Percentiles rank a stretch among this genome's conserved stretches.
Evolutionary conservation across 257 asterid genomes (phyloP).

Genomic region (Nicotiana tomentosiformis): DNA sequence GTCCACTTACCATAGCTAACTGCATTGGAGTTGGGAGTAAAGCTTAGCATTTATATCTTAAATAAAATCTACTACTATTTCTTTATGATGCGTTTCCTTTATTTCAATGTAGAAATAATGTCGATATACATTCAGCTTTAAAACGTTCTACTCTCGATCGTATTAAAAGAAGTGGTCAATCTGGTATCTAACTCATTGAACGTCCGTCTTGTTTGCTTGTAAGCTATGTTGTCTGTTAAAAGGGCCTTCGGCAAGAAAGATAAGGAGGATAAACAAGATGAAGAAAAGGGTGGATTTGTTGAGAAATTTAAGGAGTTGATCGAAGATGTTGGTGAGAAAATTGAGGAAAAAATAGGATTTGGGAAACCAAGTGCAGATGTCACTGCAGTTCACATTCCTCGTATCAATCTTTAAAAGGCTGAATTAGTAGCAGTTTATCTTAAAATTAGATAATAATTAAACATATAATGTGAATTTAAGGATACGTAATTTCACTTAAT

Average conservation of each 20-base stretch:
- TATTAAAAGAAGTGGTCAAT: background rate
- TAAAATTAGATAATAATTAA: too few species aligned
- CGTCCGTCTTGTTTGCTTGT: background rate
- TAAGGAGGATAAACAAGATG: slow-evolving; percentile 44
- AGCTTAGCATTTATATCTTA: too few species aligned
- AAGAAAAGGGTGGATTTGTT: slow-evolving; percentile 69
- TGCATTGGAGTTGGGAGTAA: too few species aligned
- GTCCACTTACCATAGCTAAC: too few species aligned
- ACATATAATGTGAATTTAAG: too few species aligned
- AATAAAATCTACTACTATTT: too few species aligned
- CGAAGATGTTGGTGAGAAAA: slow-evolving; percentile 84
- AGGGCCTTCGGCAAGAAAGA: slow-evolving; percentile 46
- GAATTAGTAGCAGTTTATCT: slow-evolving; percentile 33
- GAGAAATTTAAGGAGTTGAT: slow-evolving; percentile 81
- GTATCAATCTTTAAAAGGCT: slow-evolving; percentile 71
- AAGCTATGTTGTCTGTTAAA: slow-evolving; percentile 62
- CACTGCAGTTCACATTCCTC: slow-evolving; percentile 60
- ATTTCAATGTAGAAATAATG: too few species aligned
- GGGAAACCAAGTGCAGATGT: slow-evolving; percentile 98
- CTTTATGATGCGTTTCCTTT: too few species aligned
- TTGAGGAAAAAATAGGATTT: slow-evolving; percentile 80
- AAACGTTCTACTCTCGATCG: too few species aligned
- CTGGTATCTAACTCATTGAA: background rate
- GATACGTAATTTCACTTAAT: too few species aligned
- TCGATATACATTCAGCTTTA: background rate